Evolutionary conservation across 257 asterid genomes (phyloP).

Genomic region (Anisodus tanguticus): DNA sequence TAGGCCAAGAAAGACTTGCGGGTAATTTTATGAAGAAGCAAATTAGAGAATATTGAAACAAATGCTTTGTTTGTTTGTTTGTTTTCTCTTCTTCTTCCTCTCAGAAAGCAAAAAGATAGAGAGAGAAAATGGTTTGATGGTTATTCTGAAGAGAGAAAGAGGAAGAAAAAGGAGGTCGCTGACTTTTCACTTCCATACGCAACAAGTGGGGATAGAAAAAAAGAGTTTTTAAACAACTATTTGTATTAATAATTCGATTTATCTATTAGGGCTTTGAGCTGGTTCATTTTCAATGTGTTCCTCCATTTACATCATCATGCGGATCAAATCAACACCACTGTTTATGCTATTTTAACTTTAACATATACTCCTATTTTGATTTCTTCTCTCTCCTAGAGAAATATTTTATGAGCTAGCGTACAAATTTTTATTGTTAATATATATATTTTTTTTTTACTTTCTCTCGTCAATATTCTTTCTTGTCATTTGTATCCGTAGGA

Average conservation of each 20-base stretch:
- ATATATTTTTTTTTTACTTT: no score
- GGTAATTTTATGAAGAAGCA: slow-evolving; percentile 24
- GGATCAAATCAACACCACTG: slow-evolving; percentile 54
- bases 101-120: slow-evolving; percentile 27
- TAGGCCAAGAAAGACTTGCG: slow-evolving; percentile 26
- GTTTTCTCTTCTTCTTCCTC: slow-evolving; percentile 1
- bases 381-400: slow-evolving; percentile 31
- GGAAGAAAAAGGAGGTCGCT: slow-evolving; percentile 48
- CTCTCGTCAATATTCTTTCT: no score
- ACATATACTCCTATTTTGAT: neutral
- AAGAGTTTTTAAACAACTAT: slow-evolving; percentile 20
- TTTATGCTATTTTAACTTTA: slow-evolving; percentile 41
- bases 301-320: slow-evolving; percentile 33
- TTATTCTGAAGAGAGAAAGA: slow-evolving; percentile 33
- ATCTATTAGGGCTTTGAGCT: slow-evolving; percentile 44
- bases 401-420: no score
- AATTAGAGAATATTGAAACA: slow-evolving; percentile 26
- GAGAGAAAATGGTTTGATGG: slow-evolving; percentile 30
- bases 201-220: slow-evolving; percentile 38
- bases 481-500: no score
- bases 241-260: slow-evolving; percentile 35
- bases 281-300: slow-evolving; percentile 31
- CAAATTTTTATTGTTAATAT: no score
- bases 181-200: slow-evolving; percentile 71
- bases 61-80: neutral